Evolutionary conservation across 768 basidiomycete genomes (phyloP), one percentile per base, ranked within the genome.

Genomic region (Auricularia cornea): DNA sequence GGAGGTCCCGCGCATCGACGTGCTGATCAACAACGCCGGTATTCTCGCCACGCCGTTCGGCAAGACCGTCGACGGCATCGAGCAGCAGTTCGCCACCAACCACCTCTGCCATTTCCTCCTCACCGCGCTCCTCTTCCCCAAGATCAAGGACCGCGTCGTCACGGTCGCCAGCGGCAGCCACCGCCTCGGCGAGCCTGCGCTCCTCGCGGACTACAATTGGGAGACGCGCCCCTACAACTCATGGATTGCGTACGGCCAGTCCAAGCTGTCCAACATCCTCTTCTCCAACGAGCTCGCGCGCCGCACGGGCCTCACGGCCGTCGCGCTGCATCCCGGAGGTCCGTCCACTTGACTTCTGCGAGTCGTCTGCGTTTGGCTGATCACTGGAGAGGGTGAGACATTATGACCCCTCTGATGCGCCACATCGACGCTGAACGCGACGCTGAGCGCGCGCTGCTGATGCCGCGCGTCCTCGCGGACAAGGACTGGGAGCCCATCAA

Each of bases 251-350:
- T 60, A 48, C 18, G 59, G 48, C 38, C 64, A 63, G 33, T 57
- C 59, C 38, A 67, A 67, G 62, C 62, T 67, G 18, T 62, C 66
- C 10, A 67, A 67, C 54, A 62, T 67, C 48, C 65, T 67, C 51
- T 67, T 66, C 56, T 38, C 66, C 10, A 63, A 63, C 30, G 66
- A 65, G 60, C 66, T 67, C 32, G 59, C 60, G 28, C 28, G 30
- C 6, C 23, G 54, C 23, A 18, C 11, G 3, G 54, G 54, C 26
- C 26, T 57, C 6, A 28, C 12, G 28, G 26, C 54, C 1, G 14
- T 16, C 29, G 28, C 54, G 10, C 54, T 57, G 23, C 26, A 57
- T 20, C 54, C 54, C 3, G 54, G 54, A 20, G 14, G 54, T 57
- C 12, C 16, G 54, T 57, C 30, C 6, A 5, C 16, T 11, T 16